Evolutionary conservation across 345 rosid species (phyloP), one percentile per base, ranked within the genome.

Genomic region (Dimocarpus longan): DNA sequence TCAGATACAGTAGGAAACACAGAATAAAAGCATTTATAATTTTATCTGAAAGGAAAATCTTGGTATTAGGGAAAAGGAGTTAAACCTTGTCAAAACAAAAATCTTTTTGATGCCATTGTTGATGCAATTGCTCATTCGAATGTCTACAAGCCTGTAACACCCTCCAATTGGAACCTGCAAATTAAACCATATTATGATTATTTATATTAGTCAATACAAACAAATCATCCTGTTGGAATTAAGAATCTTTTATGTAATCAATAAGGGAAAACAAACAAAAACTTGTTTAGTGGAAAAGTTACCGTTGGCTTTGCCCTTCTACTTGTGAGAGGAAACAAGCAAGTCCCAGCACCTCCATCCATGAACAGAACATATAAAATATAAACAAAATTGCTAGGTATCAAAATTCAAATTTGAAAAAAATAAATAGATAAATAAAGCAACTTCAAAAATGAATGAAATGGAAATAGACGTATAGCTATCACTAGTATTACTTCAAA

Each of bases 301-400:
- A 92, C 97, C 21, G 98, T 97, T 22, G 98, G 98, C 88, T 94
- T 94, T 68, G 98, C 91, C 82, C 98, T 84, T 75, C 82, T 82
- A 76, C 91, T 88, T 40, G 98, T 94, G 76, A 94, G 93, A 86
- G 98, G 98, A 78, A 90, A 93, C 73, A 94, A 86, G 42, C 98
- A 96, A 28, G 97, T 94, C 73, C 98, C 98, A 43, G 98, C 98
- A 74, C 98, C 98, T 43, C 98, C 97, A 1, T 97, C 97, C 83
- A 93, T 26, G 28, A 26, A 26, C 28, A 26, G 28, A 26, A 26
- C 28, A 26, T 26, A 26, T 26, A 26, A 26, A 26, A 26, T 26
- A 26, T 26, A 26, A 26, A 26, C 28, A 26, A 26, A 26, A 26
- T 26, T 26, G 28, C 28, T 26, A 26, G 28, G 28, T 26, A 1